Evolutionary conservation across 495 filamentous ascomycete species (phyloP), one percentile per base, ranked within the genome.

Genomic region (Penicillium turbatum): DNA sequence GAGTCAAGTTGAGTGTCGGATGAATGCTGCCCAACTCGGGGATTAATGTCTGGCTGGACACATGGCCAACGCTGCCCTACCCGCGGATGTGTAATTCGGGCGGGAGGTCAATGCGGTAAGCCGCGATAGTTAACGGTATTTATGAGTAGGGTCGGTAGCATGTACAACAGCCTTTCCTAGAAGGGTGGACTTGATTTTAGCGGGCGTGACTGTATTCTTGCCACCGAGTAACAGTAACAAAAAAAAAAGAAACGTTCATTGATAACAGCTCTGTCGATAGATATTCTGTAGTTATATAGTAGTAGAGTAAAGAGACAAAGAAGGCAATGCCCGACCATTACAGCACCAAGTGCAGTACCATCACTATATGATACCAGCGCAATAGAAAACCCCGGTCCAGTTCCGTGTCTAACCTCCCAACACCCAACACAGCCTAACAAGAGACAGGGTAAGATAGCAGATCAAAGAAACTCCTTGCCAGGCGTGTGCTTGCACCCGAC

Each of bases 11-110:
- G 12, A n/a, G 30, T 38, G 34, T 24, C 21, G 4, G 21, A 24
- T 24, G 17, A 51, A 51, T 51, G 37, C 49, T 41, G 49, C 49
- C 49, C 49, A 51, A 51, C 49, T 35, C 10, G 17, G 5, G 43
- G 41, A 56, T 51, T 46, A 51, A 45, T 21, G 40, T 37, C 46
- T 51, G 35, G 47, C 39, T 54, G 34, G 47, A 48, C 54, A 51
- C 54, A 56, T 56, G 54, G 47, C 40, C 34, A 56, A 51, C 30
- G 39, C 38, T 38, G 48, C 43, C 16, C 37, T 32, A 51, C 39
- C 38, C 38, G 38, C 49, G 39, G 38, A 43, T 43, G 39, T 51
- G 38, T 31, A 43, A 13, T 29, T 43, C 19, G 19, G 16, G 2
- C 48, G 29, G 48, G 38, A 51, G 49, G 49, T 13, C 49, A 51